Base-by-base conservation (phyloP, 1,139 yeast species). In the Candida mesenterica region DNA sequence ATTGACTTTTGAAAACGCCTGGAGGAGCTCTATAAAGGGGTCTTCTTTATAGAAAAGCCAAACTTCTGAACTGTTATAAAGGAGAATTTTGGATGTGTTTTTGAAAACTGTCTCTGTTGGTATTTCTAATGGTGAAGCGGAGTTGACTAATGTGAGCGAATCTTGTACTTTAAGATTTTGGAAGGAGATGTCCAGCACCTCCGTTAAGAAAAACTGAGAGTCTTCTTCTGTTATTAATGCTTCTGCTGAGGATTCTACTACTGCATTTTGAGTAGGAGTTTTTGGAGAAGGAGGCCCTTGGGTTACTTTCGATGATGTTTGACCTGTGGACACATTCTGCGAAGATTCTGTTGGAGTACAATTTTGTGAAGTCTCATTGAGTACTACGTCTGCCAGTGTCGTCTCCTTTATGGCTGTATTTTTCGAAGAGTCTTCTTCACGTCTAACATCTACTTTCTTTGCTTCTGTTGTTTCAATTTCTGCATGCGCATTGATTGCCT, bases 41-140 rank as follows among this genome's bases (percentile, higher is more conserved):
- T 45, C 40, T 10, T 41, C 42, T 25, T 37, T 33, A 26, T 41
- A 38, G 9, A 44, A 32, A 15, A 52, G 17, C 55, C 54, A 51
- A 2, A 53, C 40, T 9, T 41, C 44, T 10, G 35, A 20, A 1
- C 35, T 33, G 18, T 41, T 37, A 26, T 43, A 38, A n/a, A 54
- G 27, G 6, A 51, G 24, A 1, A 48, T 37, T 10, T 42, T 39
- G 2, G 33, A 22, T 4, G 30, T 27, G 14, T n/a, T 22, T n/a
- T 24, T 31, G 16, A 22, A 23, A 2, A 12, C 19, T 14, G 18
- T 23, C 25, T 33, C 28, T 19, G 25, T 13, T 3, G 37, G 31
- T 13, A 31, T 25, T 31, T 30, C 32, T 15, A 29, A 25, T 18
- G 30, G 25, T 9, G 34, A 20, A 12, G 12, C 15, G 16, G 20